phyloP scores from a whole-genome alignment of 148 eudicot genomes.

The Silene uniflora region DNA sequence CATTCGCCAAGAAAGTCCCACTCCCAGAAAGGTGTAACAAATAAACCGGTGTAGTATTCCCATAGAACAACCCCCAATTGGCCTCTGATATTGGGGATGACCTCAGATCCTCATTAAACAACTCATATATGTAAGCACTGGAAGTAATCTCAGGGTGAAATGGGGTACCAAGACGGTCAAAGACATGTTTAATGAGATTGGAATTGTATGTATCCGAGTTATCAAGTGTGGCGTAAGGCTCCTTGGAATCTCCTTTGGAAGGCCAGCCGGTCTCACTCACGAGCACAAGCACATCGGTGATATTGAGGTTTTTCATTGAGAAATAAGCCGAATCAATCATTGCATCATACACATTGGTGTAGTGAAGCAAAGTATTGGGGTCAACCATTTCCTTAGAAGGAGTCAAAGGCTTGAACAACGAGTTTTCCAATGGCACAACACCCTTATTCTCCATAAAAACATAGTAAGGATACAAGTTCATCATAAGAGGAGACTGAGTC shows the following conservation, averaged over 20 bases:
- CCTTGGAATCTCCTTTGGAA: slow-evolving; percentile 80
- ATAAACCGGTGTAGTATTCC: slow-evolving; percentile 67
- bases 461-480: slow-evolving; percentile 92
- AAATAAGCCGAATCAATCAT: slow-evolving; percentile 86
- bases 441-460: slow-evolving; percentile 93
- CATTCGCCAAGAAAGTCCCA: slow-evolving; percentile 84
- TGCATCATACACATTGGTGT: slow-evolving; percentile 87
- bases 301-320: slow-evolving; percentile 78
- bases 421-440: slow-evolving; percentile 80
- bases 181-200: slow-evolving; percentile 73
- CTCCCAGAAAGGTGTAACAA: slow-evolving; percentile 72
- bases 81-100: slow-evolving; percentile 86
- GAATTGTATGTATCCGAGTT: slow-evolving; percentile 83
- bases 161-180: slow-evolving; percentile 67
- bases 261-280: slow-evolving; percentile 98
- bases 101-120: slow-evolving; percentile 92
- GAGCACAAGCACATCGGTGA: slow-evolving; percentile 63
- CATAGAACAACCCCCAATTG: slow-evolving; percentile 88
- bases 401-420: slow-evolving; percentile 80
- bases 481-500: slow-evolving; percentile 77
- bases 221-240: slow-evolving; percentile 75
- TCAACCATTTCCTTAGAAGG: slow-evolving; percentile 98
- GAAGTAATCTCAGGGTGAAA: slow-evolving; percentile 71
- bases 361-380: slow-evolving; percentile 84
- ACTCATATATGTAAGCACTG: slow-evolving; percentile 72